Evolutionary conservation across 2,329 filamentous ascomycete genomes (phyloP), one percentile per base, ranked within the genome.

Genomic region (Ceratocystis albifundus): DNA sequence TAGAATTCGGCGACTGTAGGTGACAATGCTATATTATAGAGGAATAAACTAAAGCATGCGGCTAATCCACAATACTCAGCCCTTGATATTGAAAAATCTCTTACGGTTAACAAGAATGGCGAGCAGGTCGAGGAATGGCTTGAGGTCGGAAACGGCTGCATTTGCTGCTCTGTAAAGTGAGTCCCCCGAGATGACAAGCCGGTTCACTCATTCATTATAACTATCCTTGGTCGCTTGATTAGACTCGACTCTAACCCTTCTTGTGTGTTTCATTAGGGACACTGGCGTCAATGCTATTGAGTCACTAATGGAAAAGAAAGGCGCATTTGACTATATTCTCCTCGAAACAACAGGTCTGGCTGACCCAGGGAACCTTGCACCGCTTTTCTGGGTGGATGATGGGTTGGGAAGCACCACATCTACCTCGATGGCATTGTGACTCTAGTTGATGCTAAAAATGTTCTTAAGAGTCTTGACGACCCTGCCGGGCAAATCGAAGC

Each of bases 351-450:
- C 94, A 0, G 94, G 94, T 0, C 82, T 99, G 4, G 94, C 94
- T 3, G 93, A 99, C 73, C 94, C 94, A 0, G 94, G 94, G 1
- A 97, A 97, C 72, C 85, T 99, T 64, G 94, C 94, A 0, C 94
- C 94, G 0, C 78, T 97, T 15, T 99, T 99, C 77, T 99, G 94
- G 94, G 87, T 99, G 30, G 94, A 99, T 71, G 93, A 97, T 70
- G 94, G 92, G 0, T 82, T 99, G 2, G 93, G 91, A 6, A 96
- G 92, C 75, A 92, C 88, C 46, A 96, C 46, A 96, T 99, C 71
- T 99, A 96, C 75, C 84, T 99, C 0, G 94, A 99, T 73, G 94
- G 94, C 1, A 96, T 99, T 66, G 92, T 97, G 61, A 97, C 94
- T 0, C 80, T 99, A 1, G 90, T 99, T 22, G 94, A 99, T 74